phyloP scores from a whole-genome alignment of 129 eudicot species.

The Flaveria bidentis region DNA sequence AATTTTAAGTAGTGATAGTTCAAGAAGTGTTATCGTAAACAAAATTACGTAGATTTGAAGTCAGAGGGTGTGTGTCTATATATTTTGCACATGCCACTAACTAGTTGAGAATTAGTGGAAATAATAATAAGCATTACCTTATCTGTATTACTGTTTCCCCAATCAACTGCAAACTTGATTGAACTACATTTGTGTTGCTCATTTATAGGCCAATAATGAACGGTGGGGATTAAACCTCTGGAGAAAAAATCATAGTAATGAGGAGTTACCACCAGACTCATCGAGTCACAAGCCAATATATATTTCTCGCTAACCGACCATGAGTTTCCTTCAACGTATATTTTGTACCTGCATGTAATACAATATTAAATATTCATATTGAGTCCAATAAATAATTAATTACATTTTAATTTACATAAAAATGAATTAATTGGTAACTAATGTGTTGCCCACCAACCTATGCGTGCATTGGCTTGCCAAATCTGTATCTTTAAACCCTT shows the following conservation, averaged over 20 bases:
- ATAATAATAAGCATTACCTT: conserved; percentile 30
- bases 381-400: too few relatives aligned
- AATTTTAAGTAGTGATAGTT: too few relatives aligned
- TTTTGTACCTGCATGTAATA: conserved; percentile 46
- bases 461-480: conserved; percentile 57
- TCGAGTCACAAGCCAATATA: conserved; percentile 55
- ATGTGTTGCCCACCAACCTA: conserved; percentile 27
- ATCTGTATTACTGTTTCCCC: conserved; percentile 53
- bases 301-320: conserved; percentile 73
- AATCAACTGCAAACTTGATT: conserved; percentile 59
- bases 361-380: not conserved
- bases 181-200: conserved; percentile 41
- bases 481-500: conserved; percentile 54
- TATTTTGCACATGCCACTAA: too few relatives aligned
- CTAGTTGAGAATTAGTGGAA: not conserved
- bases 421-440: too few relatives aligned
- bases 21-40: too few relatives aligned
- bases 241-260: conserved; percentile 56
- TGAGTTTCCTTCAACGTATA: conserved; percentile 56
- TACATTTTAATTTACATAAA: too few relatives aligned
- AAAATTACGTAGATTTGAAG: too few relatives aligned
- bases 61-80: too few relatives aligned
- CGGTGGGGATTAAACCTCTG: conserved; percentile 54
- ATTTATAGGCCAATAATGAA: conserved; percentile 61
- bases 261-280: conserved; percentile 48